phyloP scores from a whole-genome alignment of 139 green algal genomes.

The Ulvella scutata region DNA sequence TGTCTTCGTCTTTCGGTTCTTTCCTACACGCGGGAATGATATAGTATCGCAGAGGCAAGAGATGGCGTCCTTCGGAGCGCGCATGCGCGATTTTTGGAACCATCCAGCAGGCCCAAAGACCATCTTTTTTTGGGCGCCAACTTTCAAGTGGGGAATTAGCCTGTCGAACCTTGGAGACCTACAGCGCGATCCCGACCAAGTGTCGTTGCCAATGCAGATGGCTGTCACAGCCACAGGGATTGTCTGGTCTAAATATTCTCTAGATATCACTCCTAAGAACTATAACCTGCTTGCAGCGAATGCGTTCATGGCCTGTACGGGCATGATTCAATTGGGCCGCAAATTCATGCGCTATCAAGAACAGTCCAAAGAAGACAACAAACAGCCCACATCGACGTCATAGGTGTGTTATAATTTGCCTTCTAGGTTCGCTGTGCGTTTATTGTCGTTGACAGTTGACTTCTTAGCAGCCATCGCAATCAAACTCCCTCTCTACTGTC shows the following conservation, averaged over 20 bases:
- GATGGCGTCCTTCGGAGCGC: background rate
- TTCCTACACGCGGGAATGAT: too few relatives aligned
- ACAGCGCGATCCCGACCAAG: conserved; percentile 62
- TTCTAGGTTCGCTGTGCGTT: too few relatives aligned
- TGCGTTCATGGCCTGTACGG: conserved; percentile 69
- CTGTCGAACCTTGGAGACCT: conserved; percentile 93
- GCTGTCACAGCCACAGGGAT: conserved; percentile 75
- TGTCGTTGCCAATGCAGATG: conserved; percentile 85
- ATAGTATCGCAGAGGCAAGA: too few relatives aligned
- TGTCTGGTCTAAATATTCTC: conserved; percentile 82
- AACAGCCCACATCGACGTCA: too few relatives aligned
- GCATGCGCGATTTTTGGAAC: conserved; percentile 43
- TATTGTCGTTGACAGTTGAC: too few relatives aligned
- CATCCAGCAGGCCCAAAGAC: conserved; percentile 73
- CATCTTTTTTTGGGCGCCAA: conserved; percentile 92
- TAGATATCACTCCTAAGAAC: conserved; percentile 79
- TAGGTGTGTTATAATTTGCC: too few relatives aligned
- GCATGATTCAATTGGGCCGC: conserved; percentile 66
- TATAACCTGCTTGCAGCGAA: conserved; percentile 94
- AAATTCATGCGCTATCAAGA: conserved; percentile 20
- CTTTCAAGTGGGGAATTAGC: conserved; percentile 96
- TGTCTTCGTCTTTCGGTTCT: too few relatives aligned
- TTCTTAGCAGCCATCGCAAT: too few relatives aligned
- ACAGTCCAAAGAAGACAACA: too few relatives aligned
- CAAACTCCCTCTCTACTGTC: too few relatives aligned